phyloP scores from a whole-genome alignment of 257 asterid species.

The Fraxinus pennsylvanica region DNA sequence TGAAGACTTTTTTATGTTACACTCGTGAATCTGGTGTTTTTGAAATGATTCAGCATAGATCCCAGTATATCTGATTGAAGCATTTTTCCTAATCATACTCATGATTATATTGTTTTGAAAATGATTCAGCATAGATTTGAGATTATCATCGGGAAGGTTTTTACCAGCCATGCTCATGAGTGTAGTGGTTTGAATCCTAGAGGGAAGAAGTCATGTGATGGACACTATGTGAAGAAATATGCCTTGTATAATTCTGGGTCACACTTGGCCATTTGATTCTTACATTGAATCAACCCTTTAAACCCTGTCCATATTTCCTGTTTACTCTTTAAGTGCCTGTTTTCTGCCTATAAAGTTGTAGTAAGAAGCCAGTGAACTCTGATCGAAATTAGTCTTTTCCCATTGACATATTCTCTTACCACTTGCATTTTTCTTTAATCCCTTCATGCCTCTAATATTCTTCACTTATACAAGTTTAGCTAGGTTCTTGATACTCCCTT shows the following conservation, averaged over 20 bases:
- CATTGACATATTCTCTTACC: neutral
- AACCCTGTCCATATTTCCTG: neutral
- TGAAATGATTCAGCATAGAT: neutral
- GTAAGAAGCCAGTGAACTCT: neutral
- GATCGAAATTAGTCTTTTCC: neutral
- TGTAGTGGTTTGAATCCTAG: too few species aligned
- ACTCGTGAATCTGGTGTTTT: neutral
- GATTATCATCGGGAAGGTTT: too few species aligned
- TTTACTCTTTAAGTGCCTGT: neutral
- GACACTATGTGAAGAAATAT: neutral
- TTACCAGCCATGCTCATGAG: too few species aligned
- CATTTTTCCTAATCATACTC: too few species aligned
- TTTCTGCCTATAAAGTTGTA: neutral
- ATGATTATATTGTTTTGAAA: too few species aligned
- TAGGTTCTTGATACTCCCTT: neutral
- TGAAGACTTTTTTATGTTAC: neutral
- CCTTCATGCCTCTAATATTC: neutral
- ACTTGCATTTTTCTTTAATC: neutral
- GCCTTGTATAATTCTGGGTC: neutral
- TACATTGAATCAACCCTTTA: neutral
- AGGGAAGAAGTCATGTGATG: too few species aligned
- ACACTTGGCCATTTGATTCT: neutral
- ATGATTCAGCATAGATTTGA: too few species aligned
- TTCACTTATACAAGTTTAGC: neutral
- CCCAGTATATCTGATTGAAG: neutral